A percentile compares a stretch with the other conserved stretches of the same genome.
Conservation (phyloP, 2,329 filamentous ascomycete genomes). For the Pseudocercospora ulei region DNA sequence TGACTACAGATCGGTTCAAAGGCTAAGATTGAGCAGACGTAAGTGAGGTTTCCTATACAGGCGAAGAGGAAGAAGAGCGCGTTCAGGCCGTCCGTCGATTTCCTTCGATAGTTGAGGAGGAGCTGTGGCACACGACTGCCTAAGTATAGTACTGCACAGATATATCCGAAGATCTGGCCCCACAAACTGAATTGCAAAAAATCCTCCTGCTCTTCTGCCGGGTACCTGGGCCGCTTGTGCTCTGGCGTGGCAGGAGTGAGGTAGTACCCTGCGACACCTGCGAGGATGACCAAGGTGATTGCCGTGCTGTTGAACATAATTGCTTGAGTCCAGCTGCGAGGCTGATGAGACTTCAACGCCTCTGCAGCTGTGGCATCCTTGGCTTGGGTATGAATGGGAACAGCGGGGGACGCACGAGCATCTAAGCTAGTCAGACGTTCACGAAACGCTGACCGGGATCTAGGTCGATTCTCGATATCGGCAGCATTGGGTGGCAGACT, state of each 20-base stretch:
- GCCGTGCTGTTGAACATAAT: slow-evolving; percentile 64
- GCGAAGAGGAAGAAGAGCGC: slow-evolving; percentile 95
- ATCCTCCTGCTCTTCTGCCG: slow-evolving; percentile 38
- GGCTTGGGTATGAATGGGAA: slow-evolving; percentile 58
- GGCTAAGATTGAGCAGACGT: slow-evolving; percentile 82
- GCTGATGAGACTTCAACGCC: slow-evolving; percentile 35
- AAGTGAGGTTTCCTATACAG: slow-evolving; percentile 88
- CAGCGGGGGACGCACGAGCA: slow-evolving; percentile 67
- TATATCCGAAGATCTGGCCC: slow-evolving; percentile 87
- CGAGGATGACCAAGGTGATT: slow-evolving; percentile 70
- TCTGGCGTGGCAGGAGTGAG: slow-evolving; percentile 47
- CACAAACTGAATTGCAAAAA: slow-evolving; percentile 59
- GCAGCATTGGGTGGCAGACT: slow-evolving; percentile 20
- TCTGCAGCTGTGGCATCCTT: slow-evolving; percentile 30
- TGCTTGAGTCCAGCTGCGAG: slow-evolving; percentile 40
- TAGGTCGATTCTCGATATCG: slow-evolving; percentile 27
- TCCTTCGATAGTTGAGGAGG: slow-evolving; percentile 81
- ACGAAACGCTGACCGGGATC: slow-evolving; percentile 36
- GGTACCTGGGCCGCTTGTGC: slow-evolving; percentile 20
- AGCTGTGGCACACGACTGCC: slow-evolving; percentile 83
- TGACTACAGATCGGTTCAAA: slow-evolving; percentile 63
- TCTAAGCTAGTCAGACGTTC: slow-evolving; percentile 51
- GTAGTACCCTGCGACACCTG: slow-evolving; percentile 79
- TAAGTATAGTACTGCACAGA: slow-evolving; percentile 82
- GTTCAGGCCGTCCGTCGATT: slow-evolving; percentile 85